Conservation (phyloP, 441 rosid species). For the Breynia disticha region DNA sequence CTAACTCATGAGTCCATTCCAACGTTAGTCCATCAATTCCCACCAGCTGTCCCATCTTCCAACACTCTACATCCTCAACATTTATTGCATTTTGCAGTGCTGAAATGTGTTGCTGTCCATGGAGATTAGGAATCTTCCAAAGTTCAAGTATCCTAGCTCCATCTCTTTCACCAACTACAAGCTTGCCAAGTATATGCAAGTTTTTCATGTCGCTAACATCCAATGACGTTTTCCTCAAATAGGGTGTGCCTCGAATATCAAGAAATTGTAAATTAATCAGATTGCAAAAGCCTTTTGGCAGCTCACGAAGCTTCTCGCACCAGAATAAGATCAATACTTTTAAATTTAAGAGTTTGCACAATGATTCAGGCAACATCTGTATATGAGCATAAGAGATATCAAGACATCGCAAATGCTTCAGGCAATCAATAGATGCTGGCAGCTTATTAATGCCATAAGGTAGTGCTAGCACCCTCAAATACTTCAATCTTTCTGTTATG, state of each 20-base stretch:
- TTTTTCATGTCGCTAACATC: constrained; percentile 9
- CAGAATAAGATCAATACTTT: neutral
- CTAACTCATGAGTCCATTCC: constrained; percentile 11
- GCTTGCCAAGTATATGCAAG: constrained; percentile 7
- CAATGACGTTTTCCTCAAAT: constrained; percentile 10
- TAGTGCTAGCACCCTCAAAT: too few relatives aligned
- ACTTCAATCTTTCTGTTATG: too few relatives aligned
- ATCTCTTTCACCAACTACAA: constrained; percentile 6
- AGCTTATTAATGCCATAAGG: too few relatives aligned
- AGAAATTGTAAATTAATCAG: constrained; percentile 13
- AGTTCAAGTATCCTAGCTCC: constrained; percentile 15
- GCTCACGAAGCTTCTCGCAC: constrained; percentile 4
- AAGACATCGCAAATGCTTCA: too few relatives aligned
- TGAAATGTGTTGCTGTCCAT: constrained; percentile 13
- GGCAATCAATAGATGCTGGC: too few relatives aligned
- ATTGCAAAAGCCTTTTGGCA: constrained; percentile 6
- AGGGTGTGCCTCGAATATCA: constrained; percentile 1
- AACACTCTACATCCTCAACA: constrained; percentile 6
- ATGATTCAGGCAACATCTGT: neutral
- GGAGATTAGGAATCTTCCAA: constrained; percentile 11
- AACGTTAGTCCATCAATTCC: constrained; percentile 8
- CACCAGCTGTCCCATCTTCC: constrained; percentile 2
- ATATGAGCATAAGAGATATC: neutral
- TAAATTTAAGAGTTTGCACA: constrained; percentile 1
- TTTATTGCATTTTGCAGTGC: constrained; percentile 11